Conservation (phyloP, 2,329 filamentous ascomycete species). For the Arthrobotrys sinensis region DNA sequence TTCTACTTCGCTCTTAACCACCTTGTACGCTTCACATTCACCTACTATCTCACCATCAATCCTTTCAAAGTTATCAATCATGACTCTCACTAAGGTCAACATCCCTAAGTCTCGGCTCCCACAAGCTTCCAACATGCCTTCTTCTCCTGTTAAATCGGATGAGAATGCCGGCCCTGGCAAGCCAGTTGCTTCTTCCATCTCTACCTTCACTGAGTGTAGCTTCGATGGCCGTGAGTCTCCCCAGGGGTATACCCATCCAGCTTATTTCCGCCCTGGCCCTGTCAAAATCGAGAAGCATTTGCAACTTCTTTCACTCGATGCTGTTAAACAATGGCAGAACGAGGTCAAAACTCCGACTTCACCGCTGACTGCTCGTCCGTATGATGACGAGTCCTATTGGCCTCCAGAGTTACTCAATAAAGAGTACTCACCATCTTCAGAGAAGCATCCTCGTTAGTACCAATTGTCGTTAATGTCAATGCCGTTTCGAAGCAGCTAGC, state of each 20-base stretch:
- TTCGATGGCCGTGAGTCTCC: slow-evolving; percentile 14
- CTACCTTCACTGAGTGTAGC: slow-evolving; percentile 4
- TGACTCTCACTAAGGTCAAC: neutral
- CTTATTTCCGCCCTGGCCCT: slow-evolving; percentile 27
- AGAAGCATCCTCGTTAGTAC: slow-evolving; percentile 15
- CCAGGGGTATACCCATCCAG: slow-evolving; percentile 40
- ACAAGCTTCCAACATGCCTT: neutral
- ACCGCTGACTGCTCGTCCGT: slow-evolving; percentile 25
- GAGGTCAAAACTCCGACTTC: neutral
- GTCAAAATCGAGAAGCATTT: slow-evolving; percentile 13
- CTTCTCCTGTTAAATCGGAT: slow-evolving; percentile 3
- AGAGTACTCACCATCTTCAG: slow-evolving; percentile 2
- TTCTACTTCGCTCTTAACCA: neutral
- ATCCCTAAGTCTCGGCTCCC: neutral
- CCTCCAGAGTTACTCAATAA: slow-evolving; percentile 38
- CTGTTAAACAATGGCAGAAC: slow-evolving; percentile 28
- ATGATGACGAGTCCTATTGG: slow-evolving; percentile 28
- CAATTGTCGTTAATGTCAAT: neutral
- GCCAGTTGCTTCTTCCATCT: neutral
- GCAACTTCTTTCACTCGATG: slow-evolving; percentile 36
- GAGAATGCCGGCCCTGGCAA: slow-evolving; percentile 26
- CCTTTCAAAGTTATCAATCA: neutral
- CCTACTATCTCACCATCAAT: neutral
- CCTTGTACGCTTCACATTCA: neutral
- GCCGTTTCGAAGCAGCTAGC: neutral